Conservation (phyloP, 2,329 filamentous ascomycete species). For the Alternaria angustiovoidea region DNA sequence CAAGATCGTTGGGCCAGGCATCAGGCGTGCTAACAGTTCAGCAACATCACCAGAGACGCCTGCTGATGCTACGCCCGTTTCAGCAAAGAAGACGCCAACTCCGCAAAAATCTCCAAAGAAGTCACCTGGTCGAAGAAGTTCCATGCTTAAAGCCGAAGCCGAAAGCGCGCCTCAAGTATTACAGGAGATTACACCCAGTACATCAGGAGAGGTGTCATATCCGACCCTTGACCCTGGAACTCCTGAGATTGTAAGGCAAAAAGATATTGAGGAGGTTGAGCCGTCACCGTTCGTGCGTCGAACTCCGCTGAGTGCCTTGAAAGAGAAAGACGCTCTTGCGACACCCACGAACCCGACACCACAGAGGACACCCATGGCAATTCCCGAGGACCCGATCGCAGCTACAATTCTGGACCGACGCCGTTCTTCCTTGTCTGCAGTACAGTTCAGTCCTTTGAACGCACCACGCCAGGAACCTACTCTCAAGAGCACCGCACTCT, state of each 20-base stretch:
- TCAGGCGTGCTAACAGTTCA: slow-evolving; percentile 38
- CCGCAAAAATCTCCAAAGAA: slow-evolving; percentile 38
- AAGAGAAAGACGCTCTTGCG: slow-evolving; percentile 20
- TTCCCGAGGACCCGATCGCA: slow-evolving; percentile 45
- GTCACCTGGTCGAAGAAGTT: slow-evolving; percentile 25
- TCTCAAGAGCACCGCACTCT: slow-evolving; percentile 43
- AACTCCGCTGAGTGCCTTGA: slow-evolving; percentile 31
- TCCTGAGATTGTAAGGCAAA: slow-evolving; percentile 37
- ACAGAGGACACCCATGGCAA: slow-evolving; percentile 23
- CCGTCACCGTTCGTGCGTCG: slow-evolving; percentile 46
- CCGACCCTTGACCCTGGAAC: slow-evolving; percentile 39
- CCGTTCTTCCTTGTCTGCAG: slow-evolving; percentile 44
- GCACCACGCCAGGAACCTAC: slow-evolving; percentile 37
- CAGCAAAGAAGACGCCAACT: slow-evolving; percentile 28
- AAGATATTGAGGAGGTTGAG: slow-evolving; percentile 43
- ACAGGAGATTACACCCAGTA: slow-evolving; percentile 32
- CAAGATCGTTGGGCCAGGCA: slow-evolving; percentile 56
- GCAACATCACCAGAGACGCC: slow-evolving; percentile 31
- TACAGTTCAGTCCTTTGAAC: slow-evolving; percentile 48
- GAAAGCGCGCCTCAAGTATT: slow-evolving; percentile 23
- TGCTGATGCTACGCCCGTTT: slow-evolving; percentile 14
- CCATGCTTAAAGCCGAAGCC: slow-evolving; percentile 14
- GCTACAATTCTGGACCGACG: slow-evolving; percentile 47
- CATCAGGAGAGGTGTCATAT: slow-evolving; percentile 34
- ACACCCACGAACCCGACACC: slow-evolving; percentile 34